Percentiles rank a stretch among this genome's conserved stretches.
Conservation (phyloP, 2,329 filamentous ascomycete species). For the Zasmidium angulare region DNA sequence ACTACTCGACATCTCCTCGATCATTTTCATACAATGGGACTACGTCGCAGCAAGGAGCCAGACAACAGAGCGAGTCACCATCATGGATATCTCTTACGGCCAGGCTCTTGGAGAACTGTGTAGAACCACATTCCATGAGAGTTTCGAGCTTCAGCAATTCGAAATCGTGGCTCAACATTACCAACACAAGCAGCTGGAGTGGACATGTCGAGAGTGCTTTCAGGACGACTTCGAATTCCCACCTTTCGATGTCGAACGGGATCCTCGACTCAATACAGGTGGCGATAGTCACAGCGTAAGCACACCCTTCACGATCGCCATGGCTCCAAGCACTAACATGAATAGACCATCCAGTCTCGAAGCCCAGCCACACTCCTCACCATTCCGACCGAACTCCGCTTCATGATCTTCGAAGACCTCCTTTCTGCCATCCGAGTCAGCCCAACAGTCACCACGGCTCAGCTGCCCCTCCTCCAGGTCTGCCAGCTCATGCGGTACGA, state of each 20-base stretch:
- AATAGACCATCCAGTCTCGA: neutral
- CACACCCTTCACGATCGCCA: neutral
- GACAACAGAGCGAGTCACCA: too few species aligned
- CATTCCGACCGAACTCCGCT: constrained; percentile 14
- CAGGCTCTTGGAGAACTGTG: neutral
- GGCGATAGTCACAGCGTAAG: neutral
- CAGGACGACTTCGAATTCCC: neutral
- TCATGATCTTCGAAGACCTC: constrained; percentile 15
- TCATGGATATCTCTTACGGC: too few species aligned
- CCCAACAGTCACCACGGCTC: neutral
- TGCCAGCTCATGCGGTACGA: constrained; percentile 4
- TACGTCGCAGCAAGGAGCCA: too few species aligned
- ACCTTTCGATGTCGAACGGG: neutral
- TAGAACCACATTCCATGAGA: neutral
- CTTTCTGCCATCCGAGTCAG: neutral
- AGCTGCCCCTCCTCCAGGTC: neutral
- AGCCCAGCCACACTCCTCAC: constrained; percentile 14
- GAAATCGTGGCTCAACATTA: neutral
- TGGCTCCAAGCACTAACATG: too few species aligned
- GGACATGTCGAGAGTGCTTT: too few species aligned
- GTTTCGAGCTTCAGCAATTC: neutral
- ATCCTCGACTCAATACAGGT: neutral
- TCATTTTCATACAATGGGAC: too few species aligned
- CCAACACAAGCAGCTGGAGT: too few species aligned
- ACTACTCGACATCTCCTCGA: too few species aligned